A percentile compares a stretch with the other conserved stretches of the same genome.
Evolutionary conservation across 331 rosid species (phyloP).

Genomic region (Arachis monticola): DNA sequence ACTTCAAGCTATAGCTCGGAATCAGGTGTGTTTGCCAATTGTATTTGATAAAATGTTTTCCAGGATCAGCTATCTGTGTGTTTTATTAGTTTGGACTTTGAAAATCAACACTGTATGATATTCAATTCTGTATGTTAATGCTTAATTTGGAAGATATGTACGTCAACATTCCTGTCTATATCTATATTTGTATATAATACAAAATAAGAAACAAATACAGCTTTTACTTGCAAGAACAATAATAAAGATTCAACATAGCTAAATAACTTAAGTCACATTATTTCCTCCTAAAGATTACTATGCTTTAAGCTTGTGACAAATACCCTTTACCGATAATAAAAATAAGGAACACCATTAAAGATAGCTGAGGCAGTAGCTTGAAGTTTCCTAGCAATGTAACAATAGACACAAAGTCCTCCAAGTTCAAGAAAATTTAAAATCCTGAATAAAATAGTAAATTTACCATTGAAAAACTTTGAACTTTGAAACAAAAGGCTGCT

Average conservation of each 20-base stretch:
- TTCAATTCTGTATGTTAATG: neutral
- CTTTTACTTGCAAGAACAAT: too few relatives aligned
- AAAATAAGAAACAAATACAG: too few relatives aligned
- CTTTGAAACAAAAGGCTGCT: neutral
- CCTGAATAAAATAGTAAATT: neutral
- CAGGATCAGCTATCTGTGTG: conserved; percentile 11
- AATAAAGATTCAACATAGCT: too few relatives aligned
- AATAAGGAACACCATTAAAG: too few relatives aligned
- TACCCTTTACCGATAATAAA: too few relatives aligned
- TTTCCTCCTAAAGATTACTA: too few relatives aligned
- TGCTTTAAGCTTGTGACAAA: too few relatives aligned
- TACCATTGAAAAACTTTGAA: neutral
- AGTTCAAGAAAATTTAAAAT: neutral
- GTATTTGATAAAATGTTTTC: conserved; percentile 39
- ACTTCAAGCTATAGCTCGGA: conserved; percentile 71
- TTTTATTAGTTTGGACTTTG: conserved; percentile 8
- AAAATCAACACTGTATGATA: conserved; percentile 22
- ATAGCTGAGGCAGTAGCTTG: neutral
- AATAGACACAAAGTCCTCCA: neutral
- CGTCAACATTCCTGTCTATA: too few relatives aligned
- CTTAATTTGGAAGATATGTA: too few relatives aligned
- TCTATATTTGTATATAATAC: too few relatives aligned
- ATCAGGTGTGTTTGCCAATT: conserved; percentile 64
- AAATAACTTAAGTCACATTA: too few relatives aligned
- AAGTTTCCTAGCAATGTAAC: neutral